phyloP scores from a whole-genome alignment of 2,329 filamentous ascomycete species.

The Coniosporium tulheliwenetii region DNA sequence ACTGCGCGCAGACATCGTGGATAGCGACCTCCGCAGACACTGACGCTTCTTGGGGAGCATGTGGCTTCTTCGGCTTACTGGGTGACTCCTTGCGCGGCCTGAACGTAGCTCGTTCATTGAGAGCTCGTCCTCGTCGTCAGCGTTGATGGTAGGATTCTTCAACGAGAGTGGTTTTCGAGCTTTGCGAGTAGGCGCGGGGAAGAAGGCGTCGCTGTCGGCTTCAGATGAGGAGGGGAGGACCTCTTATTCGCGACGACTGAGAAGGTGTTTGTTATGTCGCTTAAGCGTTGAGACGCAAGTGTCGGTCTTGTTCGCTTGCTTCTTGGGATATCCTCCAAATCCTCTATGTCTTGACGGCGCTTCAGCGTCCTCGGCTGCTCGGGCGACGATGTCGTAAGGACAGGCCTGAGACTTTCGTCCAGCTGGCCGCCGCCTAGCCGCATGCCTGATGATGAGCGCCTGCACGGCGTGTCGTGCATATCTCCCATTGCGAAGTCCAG shows the following conservation, averaged over 20 bases:
- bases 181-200: neutral
- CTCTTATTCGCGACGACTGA: neutral
- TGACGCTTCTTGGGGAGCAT: neutral
- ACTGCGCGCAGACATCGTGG: neutral
- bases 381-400: neutral
- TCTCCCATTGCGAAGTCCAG: too few relatives aligned
- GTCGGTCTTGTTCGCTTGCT: neutral
- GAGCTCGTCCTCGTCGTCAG: neutral
- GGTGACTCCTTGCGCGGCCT: neutral
- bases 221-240: neutral
- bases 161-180: neutral
- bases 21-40: neutral
- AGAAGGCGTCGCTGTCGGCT: neutral
- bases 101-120: neutral
- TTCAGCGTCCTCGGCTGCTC: neutral
- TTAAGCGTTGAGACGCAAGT: neutral
- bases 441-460: neutral
- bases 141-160: neutral
- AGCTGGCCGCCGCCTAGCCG: neutral
- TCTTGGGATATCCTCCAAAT: neutral
- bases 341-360: neutral
- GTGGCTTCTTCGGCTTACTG: neutral
- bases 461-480: neutral
- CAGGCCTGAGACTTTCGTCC: neutral
- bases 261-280: neutral